Evolutionary conservation across 805 yeast species (phyloP), one percentile per base, ranked within the genome.

Genomic region (Ogataea populi-albae): DNA sequence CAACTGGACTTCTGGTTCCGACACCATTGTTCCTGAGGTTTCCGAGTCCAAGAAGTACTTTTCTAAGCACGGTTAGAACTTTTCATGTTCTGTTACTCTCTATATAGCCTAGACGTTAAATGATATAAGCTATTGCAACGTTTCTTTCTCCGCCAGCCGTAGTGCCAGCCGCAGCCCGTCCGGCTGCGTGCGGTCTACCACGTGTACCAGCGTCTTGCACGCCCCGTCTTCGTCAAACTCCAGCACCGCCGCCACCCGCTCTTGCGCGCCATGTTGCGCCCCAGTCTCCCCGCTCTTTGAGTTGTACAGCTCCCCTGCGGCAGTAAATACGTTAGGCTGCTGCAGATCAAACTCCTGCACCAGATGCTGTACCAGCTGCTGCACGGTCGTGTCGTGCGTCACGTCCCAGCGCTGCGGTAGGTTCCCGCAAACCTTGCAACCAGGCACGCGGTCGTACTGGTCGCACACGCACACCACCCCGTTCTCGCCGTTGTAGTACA

Each of bases 1-100:
- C 65, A 93, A 91, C 94, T 91, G 98, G 98, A 78, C 81, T 40
- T 82, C 86, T 67, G 98, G 98, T 73, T 66, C 86, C 46, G 95
- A 86, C 63, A 85, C 95, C 68, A 87, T 88, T 72, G 82, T 81
- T 67, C 87, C 89, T 62, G 83, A 76, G 54, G 86, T 85, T 52
- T 75, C 66, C 32, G 81, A 73, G 55, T 81, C 93, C 59, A 81
- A 81, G 77, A 81, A 77, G 62, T 86, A 82, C 81, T 86, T 86
- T 68, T 62, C 66, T 51, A 71, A 77, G 45, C 63, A 58, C 55
- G 59, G 54, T 54, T 58, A 49, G 34, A 25, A n/a, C n/a, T n/a
- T n/a, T n/a, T n/a, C n/a, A n/a, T n/a, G n/a, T n/a, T n/a, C n/a
- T n/a, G n/a, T n/a, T n/a, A n/a, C n/a, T n/a, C n/a, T n/a, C n/a